Base-by-base conservation (phyloP, 2,329 filamentous ascomycete genomes). In the Sclerotinia nivalis region DNA sequence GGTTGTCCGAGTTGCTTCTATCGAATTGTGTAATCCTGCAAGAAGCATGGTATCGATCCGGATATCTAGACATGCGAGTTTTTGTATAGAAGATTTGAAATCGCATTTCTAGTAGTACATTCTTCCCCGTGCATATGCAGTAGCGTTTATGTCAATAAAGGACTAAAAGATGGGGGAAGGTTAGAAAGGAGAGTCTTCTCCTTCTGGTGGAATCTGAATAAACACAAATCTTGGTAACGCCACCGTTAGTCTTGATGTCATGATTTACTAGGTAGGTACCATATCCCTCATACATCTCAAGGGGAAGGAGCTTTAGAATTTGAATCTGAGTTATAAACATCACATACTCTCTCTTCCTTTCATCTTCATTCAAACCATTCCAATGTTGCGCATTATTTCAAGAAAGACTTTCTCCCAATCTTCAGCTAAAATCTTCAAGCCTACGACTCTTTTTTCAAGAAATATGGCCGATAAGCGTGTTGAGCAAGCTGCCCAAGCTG, bases 381-480 rank as follows among this genome's bases (percentile, higher is more conserved):
- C 0, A 37, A 62, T 62, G 60, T 62, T 62, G 45, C 45, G 45
- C 60, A 62, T 7, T 25, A 50, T 62, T 31, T 62, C 60, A 37
- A 50, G 60, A 62, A 50, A 62, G 22, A 62, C 60, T 25, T 37
- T 37, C 45, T 37, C 45, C 28, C 45, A 50, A 50, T 50, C 28
- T 13, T 25, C 60, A 9, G 34, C 22, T 12, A 37, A 22, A 18
- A 50, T 62, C 22, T 37, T 62, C 31, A 62, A 50, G 37, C 20
- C 60, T 37, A 37, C 60, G 20, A 37, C 28, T 9, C 6, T 37
- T 12, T 50, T 62, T 22, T 62, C 45, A 7, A 62, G 60, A 50
- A 62, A 25, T 12, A 62, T 62, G 60, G 60, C 60, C 13, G 60
- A 62, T 25, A 50, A 34, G 15, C 60, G 45, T 37, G 45, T 62